Evolutionary conservation across 2,329 filamentous ascomycete genomes (phyloP).

Genomic region (Diaporthe amygdali): DNA sequence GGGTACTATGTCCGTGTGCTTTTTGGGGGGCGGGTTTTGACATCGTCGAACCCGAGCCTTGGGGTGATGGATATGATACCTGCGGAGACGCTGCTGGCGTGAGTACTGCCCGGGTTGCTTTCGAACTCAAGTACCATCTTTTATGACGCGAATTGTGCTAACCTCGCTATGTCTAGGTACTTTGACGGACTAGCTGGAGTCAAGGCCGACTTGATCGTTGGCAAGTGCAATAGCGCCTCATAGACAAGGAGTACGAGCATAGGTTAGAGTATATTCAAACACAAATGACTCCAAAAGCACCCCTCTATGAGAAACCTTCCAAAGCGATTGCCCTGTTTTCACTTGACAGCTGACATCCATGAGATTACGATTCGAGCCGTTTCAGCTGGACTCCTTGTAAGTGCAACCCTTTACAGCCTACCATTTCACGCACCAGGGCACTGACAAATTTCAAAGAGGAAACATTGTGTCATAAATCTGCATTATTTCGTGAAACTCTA

Average conservation of each 20-base stretch:
- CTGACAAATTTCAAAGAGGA: background rate
- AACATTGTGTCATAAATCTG: background rate
- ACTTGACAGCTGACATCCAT: background rate
- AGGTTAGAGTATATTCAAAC: background rate
- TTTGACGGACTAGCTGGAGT: conserved; percentile 71
- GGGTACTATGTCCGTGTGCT: conserved; percentile 67
- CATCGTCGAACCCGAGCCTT: conserved; percentile 69
- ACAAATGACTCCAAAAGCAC: too few relatives aligned
- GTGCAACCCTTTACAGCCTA: background rate
- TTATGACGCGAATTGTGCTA: background rate
- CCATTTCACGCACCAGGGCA: too few relatives aligned
- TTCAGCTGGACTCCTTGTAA: background rate
- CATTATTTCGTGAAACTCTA: background rate
- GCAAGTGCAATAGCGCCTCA: conserved; percentile 20
- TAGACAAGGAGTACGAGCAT: background rate
- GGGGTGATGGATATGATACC: conserved; percentile 73
- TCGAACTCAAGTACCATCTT: too few relatives aligned
- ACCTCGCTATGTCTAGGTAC: conserved; percentile 47
- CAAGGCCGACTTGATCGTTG: conserved; percentile 46
- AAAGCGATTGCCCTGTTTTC: background rate
- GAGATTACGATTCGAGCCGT: background rate
- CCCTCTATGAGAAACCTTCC: background rate
- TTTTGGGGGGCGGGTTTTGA: conserved; percentile 69
- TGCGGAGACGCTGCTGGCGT: conserved; percentile 60
- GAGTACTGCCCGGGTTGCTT: background rate